Evolutionary conservation across 2,329 filamentous ascomycete species (phyloP).

Genomic region (Lasiodiplodia sp.): DNA sequence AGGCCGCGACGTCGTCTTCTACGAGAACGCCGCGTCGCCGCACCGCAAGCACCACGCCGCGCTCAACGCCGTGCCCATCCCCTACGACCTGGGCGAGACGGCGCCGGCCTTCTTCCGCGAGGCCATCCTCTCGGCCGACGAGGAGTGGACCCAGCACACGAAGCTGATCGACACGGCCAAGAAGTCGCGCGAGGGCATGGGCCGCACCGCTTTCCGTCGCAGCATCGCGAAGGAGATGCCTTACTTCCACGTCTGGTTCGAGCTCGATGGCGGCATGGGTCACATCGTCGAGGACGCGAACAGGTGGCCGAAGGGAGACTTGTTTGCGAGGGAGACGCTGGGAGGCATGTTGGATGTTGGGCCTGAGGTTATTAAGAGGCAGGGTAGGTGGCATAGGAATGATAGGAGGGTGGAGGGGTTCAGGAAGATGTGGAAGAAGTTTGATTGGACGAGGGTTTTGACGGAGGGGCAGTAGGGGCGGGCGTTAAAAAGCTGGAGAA

Average conservation of each 20-base stretch:
- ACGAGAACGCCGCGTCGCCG: constrained; percentile 91
- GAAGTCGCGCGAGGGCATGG: constrained; percentile 70
- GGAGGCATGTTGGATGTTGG: constrained; percentile 90
- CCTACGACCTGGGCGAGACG: constrained; percentile 88
- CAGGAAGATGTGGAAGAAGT: constrained; percentile 85
- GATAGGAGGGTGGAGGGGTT: constrained; percentile 77
- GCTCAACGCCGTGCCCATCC: constrained; percentile 85
- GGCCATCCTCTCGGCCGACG: constrained; percentile 84
- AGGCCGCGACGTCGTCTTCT: constrained; percentile 92
- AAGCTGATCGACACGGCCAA: constrained; percentile 90
- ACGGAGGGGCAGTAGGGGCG: constrained; percentile 52
- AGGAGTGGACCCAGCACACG: constrained; percentile 95
- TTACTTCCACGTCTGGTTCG: constrained; percentile 97
- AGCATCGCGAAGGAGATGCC: constrained; percentile 94
- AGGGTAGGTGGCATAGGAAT: constrained; percentile 81
- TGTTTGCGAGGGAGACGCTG: constrained; percentile 91
- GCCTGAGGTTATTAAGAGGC: constrained; percentile 84
- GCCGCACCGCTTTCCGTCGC: constrained; percentile 81
- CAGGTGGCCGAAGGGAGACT: constrained; percentile 86
- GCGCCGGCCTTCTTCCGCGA: constrained; percentile 96
- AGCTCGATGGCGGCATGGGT: constrained; percentile 87
- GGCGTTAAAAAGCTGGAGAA: neutral
- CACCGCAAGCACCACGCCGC: constrained; percentile 82
- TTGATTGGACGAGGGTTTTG: constrained; percentile 82
- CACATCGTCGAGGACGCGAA: constrained; percentile 89